phyloP scores from a whole-genome alignment of 441 rosid genomes.

The Pelargonium cotyledonis region DNA sequence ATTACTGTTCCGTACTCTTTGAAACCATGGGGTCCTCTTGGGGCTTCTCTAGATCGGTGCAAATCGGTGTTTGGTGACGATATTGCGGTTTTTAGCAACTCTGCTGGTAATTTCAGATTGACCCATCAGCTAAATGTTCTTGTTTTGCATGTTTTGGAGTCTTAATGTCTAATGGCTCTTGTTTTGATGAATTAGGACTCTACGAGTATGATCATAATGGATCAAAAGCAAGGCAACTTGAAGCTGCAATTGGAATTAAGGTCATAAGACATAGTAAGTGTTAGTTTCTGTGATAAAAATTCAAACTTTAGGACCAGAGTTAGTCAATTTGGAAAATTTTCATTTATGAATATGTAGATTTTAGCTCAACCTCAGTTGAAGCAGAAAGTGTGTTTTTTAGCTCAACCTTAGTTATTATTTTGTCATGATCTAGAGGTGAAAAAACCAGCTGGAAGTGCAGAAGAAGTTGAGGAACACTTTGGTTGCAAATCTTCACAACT shows the following conservation, averaged over 20 bases:
- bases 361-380: too few species aligned
- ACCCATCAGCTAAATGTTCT: conserved; percentile 11
- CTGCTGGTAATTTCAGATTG: conserved; percentile 54
- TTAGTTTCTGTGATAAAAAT: background rate
- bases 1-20: conserved; percentile 83
- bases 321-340: background rate
- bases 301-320: too few species aligned
- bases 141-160: conserved; percentile 7
- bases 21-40: conserved; percentile 59
- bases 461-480: conserved; percentile 94
- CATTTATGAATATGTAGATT: background rate
- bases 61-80: conserved; percentile 76
- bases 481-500: conserved; percentile 73
- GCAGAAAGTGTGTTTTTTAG: background rate
- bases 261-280: conserved; percentile 84
- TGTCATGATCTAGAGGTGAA: conserved; percentile 48
- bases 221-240: conserved; percentile 75
- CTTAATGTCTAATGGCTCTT: conserved; percentile 10
- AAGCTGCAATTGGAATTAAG: conserved; percentile 75
- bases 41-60: conserved; percentile 59
- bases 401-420: too few species aligned
- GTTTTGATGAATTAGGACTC: conserved; percentile 50
- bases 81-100: conserved; percentile 83
- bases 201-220: conserved; percentile 80
- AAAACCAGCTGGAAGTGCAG: conserved; percentile 94